Evolutionary conservation across 768 basidiomycete genomes (phyloP).

Genomic region (Lactarius pseudohatsudake): DNA sequence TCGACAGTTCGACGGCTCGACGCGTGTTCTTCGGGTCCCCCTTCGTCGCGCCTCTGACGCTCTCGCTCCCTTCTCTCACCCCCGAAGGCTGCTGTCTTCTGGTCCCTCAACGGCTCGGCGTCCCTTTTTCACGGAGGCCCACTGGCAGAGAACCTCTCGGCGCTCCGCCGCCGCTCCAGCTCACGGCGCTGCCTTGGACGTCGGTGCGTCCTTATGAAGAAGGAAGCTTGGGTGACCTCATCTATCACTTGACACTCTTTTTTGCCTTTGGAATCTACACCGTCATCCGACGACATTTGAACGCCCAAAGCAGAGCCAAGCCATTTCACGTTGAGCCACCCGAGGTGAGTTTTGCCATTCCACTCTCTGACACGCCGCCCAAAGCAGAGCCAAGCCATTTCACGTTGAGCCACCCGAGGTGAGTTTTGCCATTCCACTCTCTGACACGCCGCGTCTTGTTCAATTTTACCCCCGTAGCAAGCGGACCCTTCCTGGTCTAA

Average conservation of each 20-base stretch:
- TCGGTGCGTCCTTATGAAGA: too few relatives aligned
- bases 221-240: conserved; percentile 47
- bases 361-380: conserved; percentile 37
- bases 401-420: conserved; percentile 58
- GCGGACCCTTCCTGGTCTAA: conserved; percentile 48
- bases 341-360: conserved; percentile 44
- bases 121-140: too few relatives aligned
- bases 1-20: too few relatives aligned
- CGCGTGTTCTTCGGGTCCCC: too few relatives aligned
- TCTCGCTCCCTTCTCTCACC: too few relatives aligned
- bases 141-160: too few relatives aligned
- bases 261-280: conserved; percentile 79
- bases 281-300: conserved; percentile 72
- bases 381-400: conserved; percentile 75
- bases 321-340: conserved; percentile 61
- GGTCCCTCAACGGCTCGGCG: too few relatives aligned
- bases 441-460: conserved; percentile 7
- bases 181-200: too few relatives aligned
- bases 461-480: conserved; percentile 13
- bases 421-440: conserved; percentile 28
- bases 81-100: too few relatives aligned
- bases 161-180: too few relatives aligned
- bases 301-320: conserved; percentile 70
- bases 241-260: conserved; percentile 68
- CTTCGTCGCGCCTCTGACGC: too few relatives aligned